A percentile compares a stretch with the other conserved stretches of the same genome.
phyloP scores from a whole-genome alignment of 371 early-diverging fungal species.

The Mortierella sp. region DNA sequence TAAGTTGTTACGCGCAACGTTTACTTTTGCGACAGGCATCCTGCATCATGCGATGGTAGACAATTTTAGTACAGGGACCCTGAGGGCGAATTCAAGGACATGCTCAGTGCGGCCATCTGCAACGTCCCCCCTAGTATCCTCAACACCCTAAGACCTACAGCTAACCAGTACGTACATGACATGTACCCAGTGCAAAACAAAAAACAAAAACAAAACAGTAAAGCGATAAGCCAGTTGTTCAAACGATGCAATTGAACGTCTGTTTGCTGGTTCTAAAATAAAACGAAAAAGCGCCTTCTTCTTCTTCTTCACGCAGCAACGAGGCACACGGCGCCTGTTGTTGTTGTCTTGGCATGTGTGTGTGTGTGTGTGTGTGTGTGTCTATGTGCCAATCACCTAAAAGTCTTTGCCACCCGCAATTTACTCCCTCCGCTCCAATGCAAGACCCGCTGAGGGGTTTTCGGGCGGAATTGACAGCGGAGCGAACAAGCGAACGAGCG shows the following conservation, averaged over 20 bases:
- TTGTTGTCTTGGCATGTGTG: neutral
- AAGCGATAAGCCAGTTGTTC: neutral
- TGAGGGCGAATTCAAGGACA: neutral
- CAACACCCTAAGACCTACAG: neutral
- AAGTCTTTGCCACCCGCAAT: conserved; percentile 12
- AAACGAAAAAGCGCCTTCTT: neutral
- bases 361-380: too few species aligned
- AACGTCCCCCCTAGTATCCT: neutral
- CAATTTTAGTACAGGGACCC: neutral
- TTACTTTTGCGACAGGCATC: neutral
- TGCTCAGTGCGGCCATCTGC: neutral
- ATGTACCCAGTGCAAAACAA: neutral
- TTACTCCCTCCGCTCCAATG: neutral
- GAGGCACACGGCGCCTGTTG: neutral
- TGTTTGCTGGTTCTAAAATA: neutral
- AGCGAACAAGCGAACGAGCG: neutral
- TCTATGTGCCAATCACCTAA: neutral
- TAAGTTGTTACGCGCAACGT: neutral
- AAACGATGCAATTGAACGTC: neutral
- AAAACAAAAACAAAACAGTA: too few species aligned
- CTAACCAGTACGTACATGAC: neutral
- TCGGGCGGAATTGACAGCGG: neutral
- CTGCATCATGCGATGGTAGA: neutral
- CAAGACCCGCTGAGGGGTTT: neutral
- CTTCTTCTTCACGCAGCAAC: neutral